Conservation (phyloP, 148 eudicot genomes). For the Silene conica region DNA sequence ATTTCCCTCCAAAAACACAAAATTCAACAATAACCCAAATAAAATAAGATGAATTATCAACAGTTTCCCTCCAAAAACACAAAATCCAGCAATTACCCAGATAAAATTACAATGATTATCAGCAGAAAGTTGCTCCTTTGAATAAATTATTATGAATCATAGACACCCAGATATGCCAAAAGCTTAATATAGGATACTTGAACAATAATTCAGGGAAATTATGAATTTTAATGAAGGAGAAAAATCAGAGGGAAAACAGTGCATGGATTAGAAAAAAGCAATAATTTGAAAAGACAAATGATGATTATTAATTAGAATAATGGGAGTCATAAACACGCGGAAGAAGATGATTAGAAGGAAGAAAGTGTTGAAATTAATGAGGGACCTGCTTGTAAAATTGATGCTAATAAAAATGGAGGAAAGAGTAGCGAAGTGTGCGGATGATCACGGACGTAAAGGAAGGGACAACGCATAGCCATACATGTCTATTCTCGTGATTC, state of each 20-base stretch:
- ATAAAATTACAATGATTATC: neutral
- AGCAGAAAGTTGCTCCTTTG: constrained; percentile 4
- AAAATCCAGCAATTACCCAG: neutral
- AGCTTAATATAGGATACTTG: neutral
- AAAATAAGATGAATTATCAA: neutral
- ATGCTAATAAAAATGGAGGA: neutral
- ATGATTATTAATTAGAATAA: neutral
- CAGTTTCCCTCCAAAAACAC: neutral
- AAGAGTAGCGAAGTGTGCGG: neutral
- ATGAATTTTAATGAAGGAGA: no score
- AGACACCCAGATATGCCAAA: neutral
- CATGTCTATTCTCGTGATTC: neutral
- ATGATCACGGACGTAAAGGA: neutral
- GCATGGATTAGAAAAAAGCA: neutral
- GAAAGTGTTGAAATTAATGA: neutral
- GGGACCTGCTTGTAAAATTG: neutral
- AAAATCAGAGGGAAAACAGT: neutral
- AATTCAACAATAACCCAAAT: neutral
- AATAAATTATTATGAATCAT: neutral
- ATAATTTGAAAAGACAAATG: neutral
- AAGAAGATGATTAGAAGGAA: neutral
- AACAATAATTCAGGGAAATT: neutral
- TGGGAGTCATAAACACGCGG: neutral
- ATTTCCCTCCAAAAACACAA: neutral
- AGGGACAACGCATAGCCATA: neutral